Base-by-base conservation (phyloP, 495 filamentous ascomycete species). In the Apiosordaria backusii region DNA sequence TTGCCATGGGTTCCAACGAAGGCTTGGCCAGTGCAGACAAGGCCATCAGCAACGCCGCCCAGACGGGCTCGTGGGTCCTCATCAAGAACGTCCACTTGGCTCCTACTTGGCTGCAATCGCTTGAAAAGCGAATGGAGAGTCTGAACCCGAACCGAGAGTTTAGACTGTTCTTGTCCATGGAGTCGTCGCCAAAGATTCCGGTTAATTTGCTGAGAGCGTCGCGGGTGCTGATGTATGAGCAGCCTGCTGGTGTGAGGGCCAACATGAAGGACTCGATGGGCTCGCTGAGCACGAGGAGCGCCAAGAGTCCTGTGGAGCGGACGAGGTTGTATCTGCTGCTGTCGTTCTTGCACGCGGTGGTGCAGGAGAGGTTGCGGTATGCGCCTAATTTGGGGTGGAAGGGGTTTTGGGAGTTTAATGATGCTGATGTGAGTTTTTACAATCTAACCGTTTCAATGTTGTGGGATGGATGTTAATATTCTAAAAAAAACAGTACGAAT, bases 391-490 rank as follows among this genome's bases (percentile, higher is more conserved):
- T 99, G 63, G 95, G 95, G 61, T 98, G 96, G 95, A 97, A 97
- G 81, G 92, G 92, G 64, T 97, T 97, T 84, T 99, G 95, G 95
- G 95, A 99, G 80, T 99, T 99, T 75, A 99, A 99, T 74, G 95
- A 99, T 77, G 96, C 93, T 70, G 95, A 99, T 79, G 93, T 97
- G 86, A 89, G 93, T 86, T 53, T 25, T 27, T 18, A 18, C 25
- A 45, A 6, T 45, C n/a, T n/a, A n/a, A n/a, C n/a, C n/a, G n/a
- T n/a, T n/a, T n/a, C n/a, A n/a, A n/a, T n/a, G n/a, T n/a, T n/a
- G n/a, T n/a, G n/a, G n/a, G n/a, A n/a, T n/a, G n/a, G n/a, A n/a
- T 45, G 35, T 13, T 13, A 45, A 1, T 7, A 45, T 13, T 15
- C 67, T 72, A 60, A 70, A 53, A 1, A 1, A 52, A 64, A 68